phyloP scores from a whole-genome alignment of 176 grass and related monocot genomes.

The Musa troglodytarum region DNA sequence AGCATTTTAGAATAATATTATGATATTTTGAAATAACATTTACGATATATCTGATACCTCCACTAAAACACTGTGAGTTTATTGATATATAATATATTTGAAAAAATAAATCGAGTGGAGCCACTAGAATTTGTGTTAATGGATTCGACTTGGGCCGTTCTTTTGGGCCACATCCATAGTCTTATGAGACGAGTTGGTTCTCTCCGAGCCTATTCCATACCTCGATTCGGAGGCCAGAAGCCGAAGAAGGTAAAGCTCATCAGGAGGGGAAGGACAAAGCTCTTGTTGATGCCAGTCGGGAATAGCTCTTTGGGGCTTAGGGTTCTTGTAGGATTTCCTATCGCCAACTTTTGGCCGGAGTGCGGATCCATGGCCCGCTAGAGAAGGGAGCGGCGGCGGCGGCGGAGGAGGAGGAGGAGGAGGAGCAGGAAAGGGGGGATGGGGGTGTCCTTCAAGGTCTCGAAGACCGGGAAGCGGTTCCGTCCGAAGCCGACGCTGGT shows the following conservation, averaged over 20 bases:
- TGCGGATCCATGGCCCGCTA: not conserved
- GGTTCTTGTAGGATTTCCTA: not conserved
- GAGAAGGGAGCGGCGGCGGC: not conserved
- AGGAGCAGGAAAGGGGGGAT: constrained; percentile 40
- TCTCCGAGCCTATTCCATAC: no score
- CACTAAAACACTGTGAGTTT: no score
- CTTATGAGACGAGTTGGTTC: no score
- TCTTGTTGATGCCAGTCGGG: not conserved
- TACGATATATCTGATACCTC: no score
- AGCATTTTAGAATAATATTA: no score
- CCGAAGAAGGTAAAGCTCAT: not conserved
- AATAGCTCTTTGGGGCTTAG: not conserved
- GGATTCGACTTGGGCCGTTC: no score
- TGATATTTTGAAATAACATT: no score
- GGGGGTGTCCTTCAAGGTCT: constrained; percentile 81
- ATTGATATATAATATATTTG: no score
- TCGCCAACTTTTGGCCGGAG: not conserved
- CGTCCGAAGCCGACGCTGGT: constrained; percentile 6
- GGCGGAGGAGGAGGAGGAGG: not conserved
- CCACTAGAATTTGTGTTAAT: no score
- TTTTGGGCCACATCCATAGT: no score
- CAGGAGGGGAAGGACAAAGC: not conserved
- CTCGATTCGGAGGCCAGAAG: not conserved
- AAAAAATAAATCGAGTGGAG: no score
- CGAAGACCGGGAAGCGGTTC: constrained; percentile 46